phyloP scores from a whole-genome alignment of 2,329 filamentous ascomycete species.

The Calonectria leucothoes region DNA sequence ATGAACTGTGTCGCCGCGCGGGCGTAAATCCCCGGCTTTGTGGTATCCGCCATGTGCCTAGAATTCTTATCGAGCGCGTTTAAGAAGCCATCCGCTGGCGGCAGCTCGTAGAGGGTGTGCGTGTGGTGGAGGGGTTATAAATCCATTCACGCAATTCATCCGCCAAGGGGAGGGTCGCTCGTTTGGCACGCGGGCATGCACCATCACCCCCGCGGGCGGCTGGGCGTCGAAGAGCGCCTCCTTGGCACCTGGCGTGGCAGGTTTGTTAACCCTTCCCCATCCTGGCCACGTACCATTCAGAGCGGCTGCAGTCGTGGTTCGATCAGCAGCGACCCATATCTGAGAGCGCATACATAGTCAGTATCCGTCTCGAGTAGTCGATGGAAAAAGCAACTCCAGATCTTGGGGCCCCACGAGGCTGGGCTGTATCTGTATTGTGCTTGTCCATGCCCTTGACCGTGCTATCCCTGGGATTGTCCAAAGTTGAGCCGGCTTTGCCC shows the following conservation, averaged over 20 bases:
- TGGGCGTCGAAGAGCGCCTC: background rate
- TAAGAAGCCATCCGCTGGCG: constrained; percentile 16
- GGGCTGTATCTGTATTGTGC: constrained; percentile 2
- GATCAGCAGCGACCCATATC: constrained; percentile 5
- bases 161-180: background rate
- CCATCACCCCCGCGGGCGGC: background rate
- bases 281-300: constrained; percentile 5
- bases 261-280: constrained; percentile 11
- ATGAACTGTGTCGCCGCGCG: constrained; percentile 33
- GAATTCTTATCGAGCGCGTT: constrained; percentile 7
- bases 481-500: constrained; percentile 72
- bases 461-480: constrained; percentile 53
- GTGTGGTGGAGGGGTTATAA: background rate
- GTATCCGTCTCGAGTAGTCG: background rate
- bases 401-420: constrained; percentile 1
- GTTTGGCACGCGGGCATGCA: background rate
- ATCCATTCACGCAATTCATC: background rate
- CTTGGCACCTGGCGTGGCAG: background rate
- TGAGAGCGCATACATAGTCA: background rate
- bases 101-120: background rate
- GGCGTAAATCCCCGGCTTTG: constrained; percentile 26
- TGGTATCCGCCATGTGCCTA: constrained; percentile 20
- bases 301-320: constrained; percentile 14
- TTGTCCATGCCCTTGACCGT: constrained; percentile 5
- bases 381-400: constrained; percentile 10